These are phyloP conservation scores for Talaromyces proteolyticus DNA, from an alignment of 495 filamentous ascomycete genomes.

Conservation along the genomic window DNA sequence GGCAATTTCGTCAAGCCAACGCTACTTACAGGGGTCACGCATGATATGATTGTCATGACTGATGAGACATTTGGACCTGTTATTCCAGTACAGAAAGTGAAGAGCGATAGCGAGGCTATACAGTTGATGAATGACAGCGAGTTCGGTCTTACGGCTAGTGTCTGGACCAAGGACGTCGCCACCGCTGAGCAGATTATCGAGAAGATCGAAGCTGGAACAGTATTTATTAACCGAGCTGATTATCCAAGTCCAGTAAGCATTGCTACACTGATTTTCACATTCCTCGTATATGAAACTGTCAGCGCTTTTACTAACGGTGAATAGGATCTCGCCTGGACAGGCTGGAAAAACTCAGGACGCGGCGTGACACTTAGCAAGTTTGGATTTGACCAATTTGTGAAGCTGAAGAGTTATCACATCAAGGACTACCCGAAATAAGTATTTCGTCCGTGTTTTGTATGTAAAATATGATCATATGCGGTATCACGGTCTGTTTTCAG, in stretches of 20 bases:
- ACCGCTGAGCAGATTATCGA: constrained; percentile 75
- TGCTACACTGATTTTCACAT: too few relatives aligned
- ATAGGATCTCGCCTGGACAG: constrained; percentile 94
- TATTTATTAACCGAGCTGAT: constrained; percentile 94
- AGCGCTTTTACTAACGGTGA: constrained; percentile 16
- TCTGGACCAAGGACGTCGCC: constrained; percentile 89
- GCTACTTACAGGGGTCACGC: constrained; percentile 74
- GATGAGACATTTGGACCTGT: constrained; percentile 96
- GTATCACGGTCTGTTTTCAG: too few relatives aligned
- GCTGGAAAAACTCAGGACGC: constrained; percentile 94
- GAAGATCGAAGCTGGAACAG: constrained; percentile 85
- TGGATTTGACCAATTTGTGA: constrained; percentile 91
- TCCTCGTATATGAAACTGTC: too few relatives aligned
- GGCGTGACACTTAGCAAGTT: constrained; percentile 84
- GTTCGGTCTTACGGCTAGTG: constrained; percentile 91
- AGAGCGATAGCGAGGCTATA: constrained; percentile 75
- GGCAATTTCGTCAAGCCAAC: constrained; percentile 87
- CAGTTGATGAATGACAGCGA: constrained; percentile 90
- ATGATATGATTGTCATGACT: constrained; percentile 84
- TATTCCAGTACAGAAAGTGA: constrained; percentile 91
- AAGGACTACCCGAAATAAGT: constrained; percentile 81
- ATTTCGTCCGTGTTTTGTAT: too few relatives aligned
- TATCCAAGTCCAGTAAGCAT: constrained; percentile 82
- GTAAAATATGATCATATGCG: too few relatives aligned
- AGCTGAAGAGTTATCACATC: constrained; percentile 92